Evolutionary conservation across 768 basidiomycete genomes (phyloP), one percentile per base, ranked within the genome.

Genomic region (Serendipita vermifera): DNA sequence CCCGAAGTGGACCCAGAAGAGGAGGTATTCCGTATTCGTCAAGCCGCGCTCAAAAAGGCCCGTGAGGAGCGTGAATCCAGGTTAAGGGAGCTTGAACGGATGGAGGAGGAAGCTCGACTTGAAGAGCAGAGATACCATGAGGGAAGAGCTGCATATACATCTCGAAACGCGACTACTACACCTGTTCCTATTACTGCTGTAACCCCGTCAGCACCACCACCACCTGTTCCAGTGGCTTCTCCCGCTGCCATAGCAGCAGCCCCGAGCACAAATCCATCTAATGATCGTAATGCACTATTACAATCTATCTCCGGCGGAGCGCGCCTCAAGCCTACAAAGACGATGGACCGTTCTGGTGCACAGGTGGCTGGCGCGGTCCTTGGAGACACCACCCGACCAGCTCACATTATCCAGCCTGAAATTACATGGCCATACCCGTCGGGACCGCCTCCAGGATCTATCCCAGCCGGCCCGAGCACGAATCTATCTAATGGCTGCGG

Each of bases 261-360:
- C 38, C 72, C 79, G 3, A 75, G 73, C 54, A 87, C 79, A 5
- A 92, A 92, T 67, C 90, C 90, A 0, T 93, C 92, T 67, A 67
- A 63, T 2, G 69, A 66, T 43, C 74, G 79, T 24, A 70, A 74
- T 57, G 88, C 84, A 0, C 70, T 99, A 14, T 68, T 99, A 63
- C 68, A 70, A 17, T 81, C 88, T 5, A 98, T 99, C 59, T 73
- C 76, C 11, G 90, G 91, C 2, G 72, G 73, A 0, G 68, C 77
- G 48, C 77, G 74, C 58, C 70, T 99, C 60, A 75, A 76, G 55
- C 87, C 87, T 65, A 70, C 87, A 0, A 76, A 80, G 59, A 98
- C 93, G 0, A 79, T 85, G 53, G 94, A 97, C 66, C 83, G 85
- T 63, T 89, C 87, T 60, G 80, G 65, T 0, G 78, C 85, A 3